Conservation (phyloP, 495 filamentous ascomycete genomes). For the Oidiodendron maius region DNA sequence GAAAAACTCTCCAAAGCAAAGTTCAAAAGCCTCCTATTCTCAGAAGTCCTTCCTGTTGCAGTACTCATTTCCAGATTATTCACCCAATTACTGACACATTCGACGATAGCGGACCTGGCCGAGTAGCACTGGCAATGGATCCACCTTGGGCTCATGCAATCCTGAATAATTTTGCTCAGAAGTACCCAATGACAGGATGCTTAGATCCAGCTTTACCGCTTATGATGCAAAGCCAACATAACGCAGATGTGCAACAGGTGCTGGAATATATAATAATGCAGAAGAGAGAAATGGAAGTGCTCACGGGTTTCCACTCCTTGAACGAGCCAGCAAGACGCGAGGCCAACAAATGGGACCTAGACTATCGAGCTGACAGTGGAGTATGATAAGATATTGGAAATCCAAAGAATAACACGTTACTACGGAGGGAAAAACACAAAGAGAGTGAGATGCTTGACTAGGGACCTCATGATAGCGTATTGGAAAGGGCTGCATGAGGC, state of each 20-base stretch:
- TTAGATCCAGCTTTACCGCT: background rate
- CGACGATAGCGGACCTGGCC: conserved; percentile 7
- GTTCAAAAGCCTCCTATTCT: background rate
- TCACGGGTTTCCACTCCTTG: conserved; percentile 5
- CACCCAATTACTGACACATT: background rate
- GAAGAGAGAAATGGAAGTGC: conserved; percentile 10
- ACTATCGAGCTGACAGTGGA: background rate
- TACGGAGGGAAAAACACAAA: too few relatives aligned
- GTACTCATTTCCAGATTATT: background rate
- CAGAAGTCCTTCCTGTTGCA: background rate
- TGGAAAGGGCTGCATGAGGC: too few relatives aligned
- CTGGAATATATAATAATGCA: conserved; percentile 16
- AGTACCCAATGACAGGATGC: conserved; percentile 22
- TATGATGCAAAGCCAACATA: background rate
- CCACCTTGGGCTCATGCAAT: conserved; percentile 3
- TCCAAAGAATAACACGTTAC: background rate
- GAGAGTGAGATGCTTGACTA: too few relatives aligned
- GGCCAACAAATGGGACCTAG: background rate
- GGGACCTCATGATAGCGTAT: too few relatives aligned
- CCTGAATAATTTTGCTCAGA: conserved; percentile 12
- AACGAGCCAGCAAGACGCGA: background rate
- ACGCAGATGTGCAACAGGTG: conserved; percentile 18
- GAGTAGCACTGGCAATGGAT: conserved; percentile 10
- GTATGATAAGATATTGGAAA: background rate
- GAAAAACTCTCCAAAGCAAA: background rate